Percentiles rank a stretch among this genome's conserved stretches.
Conservation (phyloP, 352 stramenopile species). For the Pythium aquatile region DNA sequence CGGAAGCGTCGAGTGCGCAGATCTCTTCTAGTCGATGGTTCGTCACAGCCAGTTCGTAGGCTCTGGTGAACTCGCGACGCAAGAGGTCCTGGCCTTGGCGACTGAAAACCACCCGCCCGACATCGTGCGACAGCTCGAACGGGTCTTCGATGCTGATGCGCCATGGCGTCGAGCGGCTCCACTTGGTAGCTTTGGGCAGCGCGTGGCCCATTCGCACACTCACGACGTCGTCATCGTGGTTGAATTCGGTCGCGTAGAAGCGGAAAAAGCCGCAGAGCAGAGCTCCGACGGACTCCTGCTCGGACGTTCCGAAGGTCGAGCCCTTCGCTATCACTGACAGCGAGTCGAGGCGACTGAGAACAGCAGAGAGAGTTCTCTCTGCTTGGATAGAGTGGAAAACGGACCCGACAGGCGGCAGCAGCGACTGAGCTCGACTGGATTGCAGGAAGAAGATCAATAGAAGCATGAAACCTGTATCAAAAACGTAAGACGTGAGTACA, state of each 20-base stretch:
- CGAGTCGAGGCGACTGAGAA: slow-evolving; percentile 72
- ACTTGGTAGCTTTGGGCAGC: slow-evolving; percentile 70
- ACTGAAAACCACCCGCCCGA: slow-evolving; percentile 79
- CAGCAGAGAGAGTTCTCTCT: slow-evolving; percentile 88
- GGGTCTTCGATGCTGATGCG: slow-evolving; percentile 86
- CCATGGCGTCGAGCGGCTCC: slow-evolving; percentile 64
- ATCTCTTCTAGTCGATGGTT: slow-evolving; percentile 54
- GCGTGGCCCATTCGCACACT: slow-evolving; percentile 82
- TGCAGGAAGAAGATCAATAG: slow-evolving; percentile 97
- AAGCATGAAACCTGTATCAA: slow-evolving; percentile 89
- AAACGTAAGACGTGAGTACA: not conserved
- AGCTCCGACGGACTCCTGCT: slow-evolving; percentile 85
- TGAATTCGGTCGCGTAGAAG: slow-evolving; percentile 95
- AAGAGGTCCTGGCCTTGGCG: slow-evolving; percentile 63
- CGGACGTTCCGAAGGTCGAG: slow-evolving; percentile 60
- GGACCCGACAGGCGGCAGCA: slow-evolving; percentile 46
- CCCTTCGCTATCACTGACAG: slow-evolving; percentile 43
- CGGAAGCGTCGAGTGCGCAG: slow-evolving; percentile 45
- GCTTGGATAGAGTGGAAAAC: slow-evolving; percentile 71
- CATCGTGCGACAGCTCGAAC: slow-evolving; percentile 80
- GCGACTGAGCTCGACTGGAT: slow-evolving; percentile 47
- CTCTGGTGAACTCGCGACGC: slow-evolving; percentile 53
- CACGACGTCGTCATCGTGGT: slow-evolving; percentile 93
- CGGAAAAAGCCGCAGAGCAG: slow-evolving; percentile 96
- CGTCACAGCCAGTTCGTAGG: slow-evolving; percentile 45